Evolutionary conservation across 768 basidiomycete species (phyloP), one percentile per base, ranked within the genome.

Genomic region (Russula sp.): DNA sequence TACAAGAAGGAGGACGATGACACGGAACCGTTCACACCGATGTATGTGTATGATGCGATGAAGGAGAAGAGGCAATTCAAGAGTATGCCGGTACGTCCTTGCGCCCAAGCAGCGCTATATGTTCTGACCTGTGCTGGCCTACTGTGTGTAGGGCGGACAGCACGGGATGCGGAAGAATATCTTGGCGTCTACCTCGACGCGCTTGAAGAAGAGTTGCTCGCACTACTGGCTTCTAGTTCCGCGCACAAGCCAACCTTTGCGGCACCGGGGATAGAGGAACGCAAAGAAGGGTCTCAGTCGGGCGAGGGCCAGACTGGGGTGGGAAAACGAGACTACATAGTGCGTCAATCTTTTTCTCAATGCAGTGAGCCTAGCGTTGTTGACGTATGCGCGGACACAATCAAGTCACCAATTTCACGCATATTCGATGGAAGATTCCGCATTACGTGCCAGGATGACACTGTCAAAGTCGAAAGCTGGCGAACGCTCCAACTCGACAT

Each of bases 101-200:
- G 34, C 20, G 8, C 20, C 20, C 5, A 5, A 5, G n/a, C 8
- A 0, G 18, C 7, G 34, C 24, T 16, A 1, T 9, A 2, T 59
- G n/a, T 46, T 7, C 44, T 54, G 16, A 59, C 32, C n/a, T 9
- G 30, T 32, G 34, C 62, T 34, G 58, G 69, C 44, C 38, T 62
- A 67, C 36, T 7, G 52, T 36, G 34, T 34, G 5, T 67, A 93
- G 84, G 86, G 90, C 42, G 94, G 94, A 0, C 90, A 92, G 62
- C 96, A 98, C 96, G 98, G 74, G 96, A 99, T 64, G 96, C 95
- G 8, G 95, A 99, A 75, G 96, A 98, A 96, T 74, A 79, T 98
- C 22, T 94, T 95, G 2, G 97, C 96, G 77, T n/a, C n/a, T 96
- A 92, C 76, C 80, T 98, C 30, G 94, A 98, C 70, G 91, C 94